Conservation (phyloP, 176 grass and related monocot genomes). For the Leersia perrieri region DNA sequence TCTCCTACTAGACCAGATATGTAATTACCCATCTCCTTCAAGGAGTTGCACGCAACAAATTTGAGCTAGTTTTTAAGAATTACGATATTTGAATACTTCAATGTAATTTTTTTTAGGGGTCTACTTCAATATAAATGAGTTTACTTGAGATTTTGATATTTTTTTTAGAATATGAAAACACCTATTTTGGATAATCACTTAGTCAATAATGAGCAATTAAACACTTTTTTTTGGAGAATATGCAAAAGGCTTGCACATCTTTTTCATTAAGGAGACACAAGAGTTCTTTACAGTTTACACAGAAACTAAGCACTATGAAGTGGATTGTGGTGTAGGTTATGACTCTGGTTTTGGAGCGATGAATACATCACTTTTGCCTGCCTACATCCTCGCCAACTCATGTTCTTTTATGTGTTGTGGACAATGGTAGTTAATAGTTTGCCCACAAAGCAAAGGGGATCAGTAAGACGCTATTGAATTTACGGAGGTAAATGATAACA, state of each 20-base stretch:
- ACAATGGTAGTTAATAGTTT: constrained; percentile 37
- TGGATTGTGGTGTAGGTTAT: neutral
- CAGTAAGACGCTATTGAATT: constrained; percentile 18
- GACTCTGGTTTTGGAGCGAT: neutral
- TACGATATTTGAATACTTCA: neutral
- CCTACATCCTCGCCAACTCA: constrained; percentile 33
- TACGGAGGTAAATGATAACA: neutral
- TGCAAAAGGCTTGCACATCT: neutral
- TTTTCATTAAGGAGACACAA: neutral
- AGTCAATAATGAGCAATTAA: constrained; percentile 4
- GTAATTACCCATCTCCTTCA: constrained; percentile 34
- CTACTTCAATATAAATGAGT: no score
- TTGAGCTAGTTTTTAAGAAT: neutral
- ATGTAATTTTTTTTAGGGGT: no score
- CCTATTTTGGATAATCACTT: neutral
- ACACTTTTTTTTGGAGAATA: neutral
- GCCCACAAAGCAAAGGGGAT: constrained; percentile 43
- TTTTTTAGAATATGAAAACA: neutral
- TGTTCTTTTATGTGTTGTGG: constrained; percentile 22
- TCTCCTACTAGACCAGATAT: constrained; percentile 13
- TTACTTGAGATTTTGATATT: constrained; percentile 5
- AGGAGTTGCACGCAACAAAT: constrained; percentile 28
- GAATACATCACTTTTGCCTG: constrained; percentile 27
- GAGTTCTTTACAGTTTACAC: neutral
- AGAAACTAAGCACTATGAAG: neutral